Evolutionary conservation across 805 yeast genomes (phyloP).

Genomic region (Metschnikowia borealis): DNA sequence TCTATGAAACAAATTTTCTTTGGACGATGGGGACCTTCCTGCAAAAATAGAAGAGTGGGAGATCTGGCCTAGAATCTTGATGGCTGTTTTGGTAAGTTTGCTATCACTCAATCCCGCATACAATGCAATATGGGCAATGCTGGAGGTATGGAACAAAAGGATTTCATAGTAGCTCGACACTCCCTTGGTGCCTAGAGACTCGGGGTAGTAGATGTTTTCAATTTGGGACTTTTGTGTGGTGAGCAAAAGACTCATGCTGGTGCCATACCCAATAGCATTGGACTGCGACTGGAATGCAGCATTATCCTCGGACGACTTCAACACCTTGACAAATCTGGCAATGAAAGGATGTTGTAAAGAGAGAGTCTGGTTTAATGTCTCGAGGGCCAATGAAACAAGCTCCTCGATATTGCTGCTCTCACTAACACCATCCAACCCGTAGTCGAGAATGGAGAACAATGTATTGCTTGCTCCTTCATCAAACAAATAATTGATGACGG

Average conservation of each 20-base stretch:
- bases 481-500: constrained; percentile 58
- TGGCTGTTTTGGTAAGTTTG: constrained; percentile 48
- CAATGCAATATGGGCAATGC: constrained; percentile 69
- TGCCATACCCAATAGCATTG: constrained; percentile 20
- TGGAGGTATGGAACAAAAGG: constrained; percentile 61
- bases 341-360: constrained; percentile 56
- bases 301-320: constrained; percentile 25
- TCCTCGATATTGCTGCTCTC: constrained; percentile 37
- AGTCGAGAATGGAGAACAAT: constrained; percentile 49
- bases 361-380: constrained; percentile 43
- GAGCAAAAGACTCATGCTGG: constrained; percentile 27
- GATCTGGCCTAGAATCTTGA: constrained; percentile 51
- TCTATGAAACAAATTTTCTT: constrained; percentile 35
- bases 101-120: constrained; percentile 60
- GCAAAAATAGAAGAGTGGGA: constrained; percentile 47
- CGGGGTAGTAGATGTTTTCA: constrained; percentile 38
- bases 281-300: neutral
- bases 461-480: constrained; percentile 52
- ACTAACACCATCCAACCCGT: constrained; percentile 56
- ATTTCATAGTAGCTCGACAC: constrained; percentile 67
- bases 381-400: constrained; percentile 39
- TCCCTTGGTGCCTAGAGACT: constrained; percentile 54
- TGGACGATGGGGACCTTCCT: constrained; percentile 13
- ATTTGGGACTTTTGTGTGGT: constrained; percentile 19
- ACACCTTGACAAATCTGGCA: constrained; percentile 50